Evolutionary conservation across 805 yeast species (phyloP).

Genomic region (Phaffomyces antillensis): DNA sequence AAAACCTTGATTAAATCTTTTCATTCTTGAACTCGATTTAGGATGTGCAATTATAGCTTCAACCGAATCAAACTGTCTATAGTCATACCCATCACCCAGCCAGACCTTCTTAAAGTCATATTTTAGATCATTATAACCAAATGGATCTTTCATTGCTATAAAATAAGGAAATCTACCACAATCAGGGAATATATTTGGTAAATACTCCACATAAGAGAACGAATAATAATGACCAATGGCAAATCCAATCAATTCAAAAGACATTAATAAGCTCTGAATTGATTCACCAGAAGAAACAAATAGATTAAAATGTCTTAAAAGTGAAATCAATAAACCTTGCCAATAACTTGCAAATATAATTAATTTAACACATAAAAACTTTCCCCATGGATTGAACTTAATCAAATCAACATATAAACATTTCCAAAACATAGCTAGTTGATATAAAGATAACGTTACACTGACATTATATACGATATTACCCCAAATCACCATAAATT

Average conservation of each 20-base stretch:
- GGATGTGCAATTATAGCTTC: constrained; percentile 67
- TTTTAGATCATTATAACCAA: constrained; percentile 69
- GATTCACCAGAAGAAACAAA: constrained; percentile 39
- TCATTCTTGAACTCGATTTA: constrained; percentile 52
- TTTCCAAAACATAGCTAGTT: constrained; percentile 87
- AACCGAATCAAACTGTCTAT: constrained; percentile 75
- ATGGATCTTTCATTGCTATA: constrained; percentile 68
- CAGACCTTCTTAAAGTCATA: constrained; percentile 68
- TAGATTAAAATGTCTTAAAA: constrained; percentile 39
- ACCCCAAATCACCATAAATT: constrained; percentile 55
- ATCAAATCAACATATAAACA: constrained; percentile 72
- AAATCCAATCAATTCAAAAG: constrained; percentile 79
- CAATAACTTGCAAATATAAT: constrained; percentile 97
- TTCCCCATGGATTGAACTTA: constrained; percentile 84
- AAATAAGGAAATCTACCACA: constrained; percentile 55
- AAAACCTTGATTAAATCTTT: constrained; percentile 74
- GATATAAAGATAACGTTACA: constrained; percentile 76
- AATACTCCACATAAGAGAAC: constrained; percentile 71
- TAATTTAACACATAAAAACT: constrained; percentile 85
- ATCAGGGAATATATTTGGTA: constrained; percentile 52
- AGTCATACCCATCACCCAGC: constrained; percentile 70
- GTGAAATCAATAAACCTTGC: constrained; percentile 65
- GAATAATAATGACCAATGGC: constrained; percentile 86
- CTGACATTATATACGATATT: constrained; percentile 69
- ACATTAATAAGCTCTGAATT: constrained; percentile 72